These are phyloP conservation scores for Curvularia lunata DNA, from an alignment of 2,329 filamentous ascomycete genomes.

Conservation along the genomic window DNA sequence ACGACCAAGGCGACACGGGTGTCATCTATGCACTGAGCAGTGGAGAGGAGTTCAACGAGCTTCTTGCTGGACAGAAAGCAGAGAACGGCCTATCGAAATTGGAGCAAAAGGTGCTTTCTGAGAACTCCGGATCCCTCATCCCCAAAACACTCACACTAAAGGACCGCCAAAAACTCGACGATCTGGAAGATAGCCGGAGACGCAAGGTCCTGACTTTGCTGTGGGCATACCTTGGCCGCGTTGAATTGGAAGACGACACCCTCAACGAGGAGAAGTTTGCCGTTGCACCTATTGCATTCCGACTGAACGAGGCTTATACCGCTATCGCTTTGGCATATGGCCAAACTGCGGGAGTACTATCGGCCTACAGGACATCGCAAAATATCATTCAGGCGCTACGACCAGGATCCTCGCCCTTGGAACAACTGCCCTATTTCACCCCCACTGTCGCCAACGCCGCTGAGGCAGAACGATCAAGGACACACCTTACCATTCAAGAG, in stretches of 20 bases:
- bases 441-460: conserved; percentile 66
- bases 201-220: conserved; percentile 88
- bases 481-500: conserved; percentile 78
- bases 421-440: conserved; percentile 90
- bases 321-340: conserved; percentile 88
- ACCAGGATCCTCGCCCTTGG: conserved; percentile 81
- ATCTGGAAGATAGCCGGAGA: conserved; percentile 78
- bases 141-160: conserved; percentile 70
- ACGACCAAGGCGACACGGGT: conserved; percentile 78
- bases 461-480: conserved; percentile 68
- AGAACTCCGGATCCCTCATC: conserved; percentile 60
- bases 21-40: conserved; percentile 82
- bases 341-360: conserved; percentile 79
- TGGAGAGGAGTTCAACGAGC: conserved; percentile 81
- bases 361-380: conserved; percentile 82
- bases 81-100: conserved; percentile 82
- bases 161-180: conserved; percentile 77
- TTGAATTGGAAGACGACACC: conserved; percentile 79
- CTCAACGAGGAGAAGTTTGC: conserved; percentile 88
- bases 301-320: conserved; percentile 83
- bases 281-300: conserved; percentile 83
- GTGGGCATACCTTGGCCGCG: conserved; percentile 92
- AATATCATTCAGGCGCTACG: conserved; percentile 87
- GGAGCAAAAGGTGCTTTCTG: conserved; percentile 77
- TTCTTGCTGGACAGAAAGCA: conserved; percentile 77